These are phyloP conservation scores for Hyaloscypha hepaticicola DNA, from an alignment of 495 filamentous ascomycete species.

Conservation along the genomic window DNA sequence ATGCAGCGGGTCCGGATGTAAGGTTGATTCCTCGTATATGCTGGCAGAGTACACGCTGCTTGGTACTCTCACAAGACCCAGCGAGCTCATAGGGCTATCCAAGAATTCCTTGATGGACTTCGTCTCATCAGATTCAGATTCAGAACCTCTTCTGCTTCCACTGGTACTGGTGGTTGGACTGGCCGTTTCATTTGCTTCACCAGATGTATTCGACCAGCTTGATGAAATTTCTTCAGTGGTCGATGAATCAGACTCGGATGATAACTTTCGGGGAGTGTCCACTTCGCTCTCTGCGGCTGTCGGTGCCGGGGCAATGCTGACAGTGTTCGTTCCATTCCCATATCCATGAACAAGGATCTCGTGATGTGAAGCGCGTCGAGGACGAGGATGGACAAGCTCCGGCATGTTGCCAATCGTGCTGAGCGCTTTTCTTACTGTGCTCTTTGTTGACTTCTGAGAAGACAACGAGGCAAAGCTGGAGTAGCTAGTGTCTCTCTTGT, in stretches of 20 bases:
- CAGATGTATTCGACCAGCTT: constrained; percentile 24
- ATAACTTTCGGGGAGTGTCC: constrained; percentile 9
- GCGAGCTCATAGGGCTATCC: constrained; percentile 11
- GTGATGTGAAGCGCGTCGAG: constrained; percentile 32
- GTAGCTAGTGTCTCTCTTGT: constrained; percentile 13
- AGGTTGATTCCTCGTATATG: background rate
- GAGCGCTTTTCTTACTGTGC: constrained; percentile 34
- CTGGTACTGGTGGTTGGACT: constrained; percentile 12
- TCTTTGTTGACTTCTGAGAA: constrained; percentile 20
- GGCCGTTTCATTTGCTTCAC: background rate
- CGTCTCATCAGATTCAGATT: background rate
- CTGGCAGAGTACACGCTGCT: constrained; percentile 19
- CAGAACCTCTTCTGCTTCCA: constrained; percentile 9
- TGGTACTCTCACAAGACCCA: background rate
- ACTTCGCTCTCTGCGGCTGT: background rate
- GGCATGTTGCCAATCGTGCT: constrained; percentile 27
- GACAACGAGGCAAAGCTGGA: constrained; percentile 32
- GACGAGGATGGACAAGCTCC: constrained; percentile 25
- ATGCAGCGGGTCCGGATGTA: constrained; percentile 18
- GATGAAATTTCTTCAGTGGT: constrained; percentile 22
- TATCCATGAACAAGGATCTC: constrained; percentile 45
- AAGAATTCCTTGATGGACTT: constrained; percentile 16
- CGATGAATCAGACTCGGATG: constrained; percentile 19
- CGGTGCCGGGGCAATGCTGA: constrained; percentile 18
- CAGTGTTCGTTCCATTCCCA: constrained; percentile 41